Evolutionary conservation across 257 asterid species (phyloP).

Genomic region (Primulina huaijiensis): DNA sequence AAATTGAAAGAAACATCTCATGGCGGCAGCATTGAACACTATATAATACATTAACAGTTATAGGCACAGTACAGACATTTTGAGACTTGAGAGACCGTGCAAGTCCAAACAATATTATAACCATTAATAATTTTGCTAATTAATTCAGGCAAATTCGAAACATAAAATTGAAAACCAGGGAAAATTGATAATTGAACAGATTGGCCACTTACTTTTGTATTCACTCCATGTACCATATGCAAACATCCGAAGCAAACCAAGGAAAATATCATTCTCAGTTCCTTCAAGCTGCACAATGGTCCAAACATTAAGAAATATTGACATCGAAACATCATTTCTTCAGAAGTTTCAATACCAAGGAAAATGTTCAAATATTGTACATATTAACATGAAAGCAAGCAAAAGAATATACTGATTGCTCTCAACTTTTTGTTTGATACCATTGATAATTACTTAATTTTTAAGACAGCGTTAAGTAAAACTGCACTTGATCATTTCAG

Average conservation of each 20-base stretch:
- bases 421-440: not conserved
- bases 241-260: conserved; percentile 79
- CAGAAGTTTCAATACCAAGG: conserved; percentile 4
- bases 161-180: conserved; percentile 11
- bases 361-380: not conserved
- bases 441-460: not conserved
- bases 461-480: not conserved
- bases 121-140: not conserved
- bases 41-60: conserved; percentile 2
- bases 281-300: conserved; percentile 72
- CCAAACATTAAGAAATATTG: conserved; percentile 10
- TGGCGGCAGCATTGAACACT: conserved; percentile 9
- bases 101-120: not conserved
- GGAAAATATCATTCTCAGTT: conserved; percentile 58
- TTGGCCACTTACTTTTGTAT: conserved; percentile 62
- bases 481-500: no score
- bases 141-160: not conserved
- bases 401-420: not conserved
- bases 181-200: conserved; percentile 14
- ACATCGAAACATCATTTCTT: not conserved
- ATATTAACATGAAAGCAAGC: not conserved
- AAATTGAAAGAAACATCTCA: conserved; percentile 3
- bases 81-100: not conserved
- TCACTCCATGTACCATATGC: conserved; percentile 96
- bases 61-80: not conserved